A percentile compares a stretch with the other conserved stretches of the same genome.
phyloP scores from a whole-genome alignment of 805 yeast genomes.

The Kazachstania taianensis region DNA sequence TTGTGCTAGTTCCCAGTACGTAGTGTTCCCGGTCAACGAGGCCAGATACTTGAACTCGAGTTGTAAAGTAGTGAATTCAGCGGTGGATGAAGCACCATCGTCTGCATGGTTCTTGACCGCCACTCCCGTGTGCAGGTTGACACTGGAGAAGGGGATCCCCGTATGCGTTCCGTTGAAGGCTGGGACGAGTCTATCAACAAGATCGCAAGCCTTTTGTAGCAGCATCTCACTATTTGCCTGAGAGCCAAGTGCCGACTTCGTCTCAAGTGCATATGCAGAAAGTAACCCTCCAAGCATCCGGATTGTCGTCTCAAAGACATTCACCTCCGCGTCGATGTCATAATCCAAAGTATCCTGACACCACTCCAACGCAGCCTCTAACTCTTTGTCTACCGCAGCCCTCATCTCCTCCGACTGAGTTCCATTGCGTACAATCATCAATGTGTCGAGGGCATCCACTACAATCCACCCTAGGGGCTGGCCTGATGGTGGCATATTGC shows the following conservation, averaged over 20 bases:
- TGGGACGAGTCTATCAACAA: slow-evolving; percentile 63
- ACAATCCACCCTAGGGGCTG: slow-evolving; percentile 86
- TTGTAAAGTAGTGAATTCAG: slow-evolving; percentile 82
- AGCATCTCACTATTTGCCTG: slow-evolving; percentile 43
- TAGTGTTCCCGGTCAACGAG: slow-evolving; percentile 63
- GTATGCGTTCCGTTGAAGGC: slow-evolving; percentile 50
- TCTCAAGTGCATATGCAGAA: slow-evolving; percentile 46
- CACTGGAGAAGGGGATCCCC: slow-evolving; percentile 73
- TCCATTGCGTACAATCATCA: slow-evolving; percentile 60
- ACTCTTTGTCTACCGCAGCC: slow-evolving; percentile 30
- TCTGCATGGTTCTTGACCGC: slow-evolving; percentile 56
- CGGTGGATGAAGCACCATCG: slow-evolving; percentile 75
- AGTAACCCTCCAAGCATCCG: slow-evolving; percentile 90
- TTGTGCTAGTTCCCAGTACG: slow-evolving; percentile 75
- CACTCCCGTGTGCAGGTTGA: slow-evolving; percentile 55
- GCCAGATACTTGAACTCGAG: slow-evolving; percentile 78
- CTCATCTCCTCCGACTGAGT: slow-evolving; percentile 4
- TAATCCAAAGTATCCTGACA: slow-evolving; percentile 59
- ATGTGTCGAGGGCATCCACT: slow-evolving; percentile 77
- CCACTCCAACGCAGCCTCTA: slow-evolving; percentile 61
- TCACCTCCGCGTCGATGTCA: slow-evolving; percentile 63
- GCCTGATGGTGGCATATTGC: slow-evolving; percentile 59
- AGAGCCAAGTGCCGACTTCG: slow-evolving; percentile 16
- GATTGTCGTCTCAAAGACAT: slow-evolving; percentile 88
- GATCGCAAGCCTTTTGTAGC: slow-evolving; percentile 65